phyloP scores from a whole-genome alignment of 1,284 basidiomycete species.

The Porodaedalea pini region DNA sequence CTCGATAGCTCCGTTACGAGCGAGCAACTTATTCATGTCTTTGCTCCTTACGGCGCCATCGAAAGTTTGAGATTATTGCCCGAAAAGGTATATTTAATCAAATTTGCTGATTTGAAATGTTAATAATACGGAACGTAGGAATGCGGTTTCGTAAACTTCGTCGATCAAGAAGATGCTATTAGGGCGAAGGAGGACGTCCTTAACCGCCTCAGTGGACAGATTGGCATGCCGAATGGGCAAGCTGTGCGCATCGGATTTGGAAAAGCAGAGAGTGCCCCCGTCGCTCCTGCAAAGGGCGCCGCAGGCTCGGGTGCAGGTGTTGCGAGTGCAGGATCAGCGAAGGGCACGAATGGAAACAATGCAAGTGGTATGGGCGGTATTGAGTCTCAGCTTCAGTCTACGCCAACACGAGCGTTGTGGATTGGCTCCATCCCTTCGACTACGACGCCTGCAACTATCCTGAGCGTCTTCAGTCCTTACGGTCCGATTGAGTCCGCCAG shows the following conservation, averaged over 20 bases:
- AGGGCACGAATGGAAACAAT: constrained; percentile 44
- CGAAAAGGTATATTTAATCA: constrained; percentile 70
- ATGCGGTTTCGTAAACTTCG: constrained; percentile 98
- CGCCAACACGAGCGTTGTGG: constrained; percentile 92
- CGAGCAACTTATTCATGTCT: constrained; percentile 91
- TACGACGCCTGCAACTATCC: constrained; percentile 87
- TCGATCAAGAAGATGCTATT: constrained; percentile 91
- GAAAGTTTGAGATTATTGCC: constrained; percentile 91
- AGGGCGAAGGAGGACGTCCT: constrained; percentile 95
- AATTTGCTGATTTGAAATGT: constrained; percentile 3
- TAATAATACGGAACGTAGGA: constrained; percentile 52
- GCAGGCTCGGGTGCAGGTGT: constrained; percentile 58
- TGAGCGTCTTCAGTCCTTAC: constrained; percentile 93
- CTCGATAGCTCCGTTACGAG: constrained; percentile 90
- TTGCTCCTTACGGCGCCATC: constrained; percentile 94
- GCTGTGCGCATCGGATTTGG: constrained; percentile 97
- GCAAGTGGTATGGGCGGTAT: constrained; percentile 57
- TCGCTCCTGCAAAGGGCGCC: constrained; percentile 77
- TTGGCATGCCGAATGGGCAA: constrained; percentile 89
- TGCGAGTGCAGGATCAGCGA: constrained; percentile 53
- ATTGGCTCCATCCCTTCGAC: constrained; percentile 93
- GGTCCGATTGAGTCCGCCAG: constrained; percentile 96
- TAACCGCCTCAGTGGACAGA: constrained; percentile 90
- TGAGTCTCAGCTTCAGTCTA: constrained; percentile 79
- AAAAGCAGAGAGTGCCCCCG: constrained; percentile 91